These are phyloP conservation scores for Biscogniauxia marginata DNA, from an alignment of 2,329 filamentous ascomycete genomes.

Conservation along the genomic window DNA sequence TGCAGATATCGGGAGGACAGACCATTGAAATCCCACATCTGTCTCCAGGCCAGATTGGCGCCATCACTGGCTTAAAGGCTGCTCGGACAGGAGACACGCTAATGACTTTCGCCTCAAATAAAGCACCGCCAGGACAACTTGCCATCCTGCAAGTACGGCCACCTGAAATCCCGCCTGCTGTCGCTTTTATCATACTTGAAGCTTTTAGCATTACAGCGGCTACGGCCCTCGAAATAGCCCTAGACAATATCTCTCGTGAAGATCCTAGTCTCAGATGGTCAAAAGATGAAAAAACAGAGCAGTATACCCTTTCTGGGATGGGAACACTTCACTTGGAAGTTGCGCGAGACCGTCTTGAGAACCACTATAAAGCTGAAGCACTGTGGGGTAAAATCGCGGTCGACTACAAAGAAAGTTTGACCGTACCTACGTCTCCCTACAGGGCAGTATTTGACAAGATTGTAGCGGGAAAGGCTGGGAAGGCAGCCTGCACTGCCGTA, in stretches of 20 bases:
- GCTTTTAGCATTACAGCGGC: conserved; percentile 74
- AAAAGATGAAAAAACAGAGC: conserved; percentile 84
- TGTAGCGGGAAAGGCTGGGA: conserved; percentile 76
- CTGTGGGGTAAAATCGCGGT: conserved; percentile 90
- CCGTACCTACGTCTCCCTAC: conserved; percentile 53
- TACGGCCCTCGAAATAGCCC: conserved; percentile 72
- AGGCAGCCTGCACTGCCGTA: conserved; percentile 69
- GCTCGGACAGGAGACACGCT: conserved; percentile 94
- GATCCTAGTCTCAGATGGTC: conserved; percentile 88
- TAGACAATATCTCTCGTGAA: conserved; percentile 80
- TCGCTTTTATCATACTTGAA: conserved; percentile 95
- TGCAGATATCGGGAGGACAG: conserved; percentile 88
- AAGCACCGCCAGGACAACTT: conserved; percentile 65
- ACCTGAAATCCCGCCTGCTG: conserved; percentile 85
- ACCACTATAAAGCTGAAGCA: conserved; percentile 84
- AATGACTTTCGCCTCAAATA: conserved; percentile 64
- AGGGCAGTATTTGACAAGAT: conserved; percentile 72
- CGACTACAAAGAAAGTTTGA: conserved; percentile 85
- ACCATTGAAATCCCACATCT: conserved; percentile 82
- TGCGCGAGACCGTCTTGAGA: conserved; percentile 80
- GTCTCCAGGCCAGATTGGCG: conserved; percentile 85
- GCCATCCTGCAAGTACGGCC: conserved; percentile 79
- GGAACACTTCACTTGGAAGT: conserved; percentile 95
- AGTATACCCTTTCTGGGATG: conserved; percentile 94
- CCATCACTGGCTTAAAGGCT: conserved; percentile 84